Evolutionary conservation across 176 grass and related monocot species (phyloP).

Genomic region (Avena eriantha): DNA sequence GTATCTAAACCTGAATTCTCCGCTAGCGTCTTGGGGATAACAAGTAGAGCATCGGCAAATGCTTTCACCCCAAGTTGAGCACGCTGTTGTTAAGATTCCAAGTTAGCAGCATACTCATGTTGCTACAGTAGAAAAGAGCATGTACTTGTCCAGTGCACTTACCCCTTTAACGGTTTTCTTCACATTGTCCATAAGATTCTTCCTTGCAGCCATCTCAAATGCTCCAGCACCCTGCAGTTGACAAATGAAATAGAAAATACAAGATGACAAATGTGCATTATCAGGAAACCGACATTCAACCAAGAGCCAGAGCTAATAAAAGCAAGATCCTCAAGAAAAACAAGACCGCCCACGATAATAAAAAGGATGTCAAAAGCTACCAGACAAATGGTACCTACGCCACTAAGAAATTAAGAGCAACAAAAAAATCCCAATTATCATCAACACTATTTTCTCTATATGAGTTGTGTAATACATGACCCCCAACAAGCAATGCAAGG

Average conservation of each 20-base stretch:
- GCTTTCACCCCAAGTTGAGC: conserved; percentile 94
- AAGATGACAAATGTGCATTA: neutral
- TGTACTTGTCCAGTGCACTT: conserved; percentile 26
- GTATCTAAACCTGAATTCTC: conserved; percentile 97
- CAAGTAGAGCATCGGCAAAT: conserved; percentile 97
- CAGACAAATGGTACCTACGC: neutral
- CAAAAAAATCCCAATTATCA: neutral
- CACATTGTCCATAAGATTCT: conserved; percentile 85
- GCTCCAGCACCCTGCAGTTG: conserved; percentile 80
- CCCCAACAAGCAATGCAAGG: neutral
- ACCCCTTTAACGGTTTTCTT: conserved; percentile 98
- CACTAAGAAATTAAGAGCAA: neutral
- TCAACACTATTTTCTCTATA: neutral
- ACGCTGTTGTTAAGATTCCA: conserved; percentile 58
- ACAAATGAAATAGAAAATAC: neutral
- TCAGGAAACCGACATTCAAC: neutral
- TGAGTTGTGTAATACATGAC: neutral
- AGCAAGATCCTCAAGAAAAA: neutral
- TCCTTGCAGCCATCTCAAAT: conserved; percentile 96
- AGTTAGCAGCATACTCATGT: neutral
- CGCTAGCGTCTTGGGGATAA: conserved; percentile 91
- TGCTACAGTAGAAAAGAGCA: neutral
- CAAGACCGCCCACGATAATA: neutral
- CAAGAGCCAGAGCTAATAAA: neutral
- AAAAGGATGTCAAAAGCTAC: conserved; percentile 4